Conservation (phyloP, 768 basidiomycete species). For the Heimioporus sp. region DNA sequence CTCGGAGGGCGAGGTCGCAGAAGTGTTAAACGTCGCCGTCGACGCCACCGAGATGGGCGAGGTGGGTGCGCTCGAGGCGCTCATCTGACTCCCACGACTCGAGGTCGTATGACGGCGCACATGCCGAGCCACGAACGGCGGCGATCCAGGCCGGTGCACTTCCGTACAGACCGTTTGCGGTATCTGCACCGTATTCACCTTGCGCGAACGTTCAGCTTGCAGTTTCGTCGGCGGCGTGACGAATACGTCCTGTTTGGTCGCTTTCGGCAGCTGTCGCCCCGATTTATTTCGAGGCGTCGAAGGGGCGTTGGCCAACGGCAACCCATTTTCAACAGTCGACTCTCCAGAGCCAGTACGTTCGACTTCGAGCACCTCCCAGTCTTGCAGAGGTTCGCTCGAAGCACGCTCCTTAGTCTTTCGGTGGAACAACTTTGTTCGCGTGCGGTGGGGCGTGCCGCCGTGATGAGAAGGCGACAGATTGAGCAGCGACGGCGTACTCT, state of each 20-base stretch:
- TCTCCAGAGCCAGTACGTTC: slow-evolving; percentile 26
- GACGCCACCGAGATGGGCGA: slow-evolving; percentile 30
- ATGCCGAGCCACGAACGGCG: slow-evolving; percentile 32
- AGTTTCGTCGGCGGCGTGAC: slow-evolving; percentile 8
- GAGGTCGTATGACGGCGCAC: slow-evolving; percentile 34
- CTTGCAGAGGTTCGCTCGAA: slow-evolving; percentile 32
- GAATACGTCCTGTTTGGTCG: slow-evolving; percentile 12
- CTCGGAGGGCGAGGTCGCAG: slow-evolving; percentile 17
- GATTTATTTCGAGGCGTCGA: slow-evolving; percentile 17
- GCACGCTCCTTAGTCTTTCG: slow-evolving; percentile 35
- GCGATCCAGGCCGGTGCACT: slow-evolving; percentile 28
- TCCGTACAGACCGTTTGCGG: slow-evolving; percentile 15
- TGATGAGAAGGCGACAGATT: slow-evolving; percentile 32
- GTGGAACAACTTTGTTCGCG: slow-evolving; percentile 33
- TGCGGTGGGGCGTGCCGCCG: slow-evolving; percentile 28
- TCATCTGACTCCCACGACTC: slow-evolving; percentile 28
- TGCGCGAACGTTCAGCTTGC: slow-evolving; percentile 18
- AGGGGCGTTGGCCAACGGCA: slow-evolving; percentile 16
- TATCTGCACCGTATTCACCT: slow-evolving; percentile 24
- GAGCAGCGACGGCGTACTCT: slow-evolving; percentile 32
- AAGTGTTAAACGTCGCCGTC: slow-evolving; percentile 23
- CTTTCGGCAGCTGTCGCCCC: slow-evolving; percentile 15
- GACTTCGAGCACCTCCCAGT: slow-evolving; percentile 30
- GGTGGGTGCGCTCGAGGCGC: slow-evolving; percentile 31
- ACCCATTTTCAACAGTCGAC: slow-evolving; percentile 15